Evolutionary conservation across 176 grass and related monocot species (phyloP).

Genomic region (sorghum (Sorghum bicolor)): DNA sequence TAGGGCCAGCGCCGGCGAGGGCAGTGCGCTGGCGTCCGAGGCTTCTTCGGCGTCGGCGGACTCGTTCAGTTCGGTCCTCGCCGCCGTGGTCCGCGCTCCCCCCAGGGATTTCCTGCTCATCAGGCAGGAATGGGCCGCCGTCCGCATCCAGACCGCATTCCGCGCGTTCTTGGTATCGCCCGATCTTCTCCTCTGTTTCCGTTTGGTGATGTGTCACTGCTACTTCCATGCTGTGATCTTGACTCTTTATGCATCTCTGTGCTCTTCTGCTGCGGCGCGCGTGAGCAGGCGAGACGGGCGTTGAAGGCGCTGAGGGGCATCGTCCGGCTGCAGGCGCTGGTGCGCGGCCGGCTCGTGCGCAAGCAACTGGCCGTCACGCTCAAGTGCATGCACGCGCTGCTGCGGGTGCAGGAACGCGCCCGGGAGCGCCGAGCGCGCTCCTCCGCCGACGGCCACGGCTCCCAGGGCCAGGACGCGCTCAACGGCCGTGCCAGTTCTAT

Average conservation of each 20-base stretch:
- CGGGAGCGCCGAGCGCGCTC: conserved; percentile 54
- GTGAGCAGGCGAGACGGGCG: conserved; percentile 75
- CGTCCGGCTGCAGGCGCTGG: conserved; percentile 89
- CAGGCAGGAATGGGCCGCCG: conserved; percentile 66
- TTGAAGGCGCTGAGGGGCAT: conserved; percentile 76
- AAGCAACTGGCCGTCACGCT: conserved; percentile 83
- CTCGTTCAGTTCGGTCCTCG: conserved; percentile 48
- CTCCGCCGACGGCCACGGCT: conserved; percentile 38
- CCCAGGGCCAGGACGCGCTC: neutral
- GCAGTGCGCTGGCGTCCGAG: conserved; percentile 38
- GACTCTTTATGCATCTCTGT: neutral
- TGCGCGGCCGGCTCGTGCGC: conserved; percentile 69
- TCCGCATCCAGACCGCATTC: conserved; percentile 69
- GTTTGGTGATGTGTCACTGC: neutral
- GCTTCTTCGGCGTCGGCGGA: conserved; percentile 42
- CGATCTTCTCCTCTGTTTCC: neutral
- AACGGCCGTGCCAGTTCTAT: conserved; percentile 7
- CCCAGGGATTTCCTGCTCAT: conserved; percentile 62
- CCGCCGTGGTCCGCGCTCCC: conserved; percentile 59
- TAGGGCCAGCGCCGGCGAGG: conserved; percentile 14
- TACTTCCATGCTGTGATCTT: neutral
- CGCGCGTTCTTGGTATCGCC: conserved; percentile 50
- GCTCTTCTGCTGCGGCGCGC: neutral
- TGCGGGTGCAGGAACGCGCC: conserved; percentile 79
- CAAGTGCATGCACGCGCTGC: conserved; percentile 81